Evolutionary conservation across 192 early-diverging fungal species (phyloP).

Genomic region (Coemansia sp.): DNA sequence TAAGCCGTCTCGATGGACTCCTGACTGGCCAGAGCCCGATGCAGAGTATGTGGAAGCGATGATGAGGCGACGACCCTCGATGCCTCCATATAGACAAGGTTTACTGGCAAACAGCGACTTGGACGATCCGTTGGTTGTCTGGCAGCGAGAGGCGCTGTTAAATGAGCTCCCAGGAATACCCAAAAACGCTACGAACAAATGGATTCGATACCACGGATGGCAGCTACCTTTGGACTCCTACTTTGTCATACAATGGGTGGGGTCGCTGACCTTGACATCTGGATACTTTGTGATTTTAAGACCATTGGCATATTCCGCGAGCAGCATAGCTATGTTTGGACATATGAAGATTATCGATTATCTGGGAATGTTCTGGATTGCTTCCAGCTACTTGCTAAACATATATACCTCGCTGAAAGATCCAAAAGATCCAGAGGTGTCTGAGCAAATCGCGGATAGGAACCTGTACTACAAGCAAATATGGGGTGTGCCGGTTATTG

Average conservation of each 20-base stretch:
- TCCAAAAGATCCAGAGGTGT: conserved; percentile 21
- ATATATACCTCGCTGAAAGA: conserved; percentile 27
- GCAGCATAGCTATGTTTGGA: not conserved
- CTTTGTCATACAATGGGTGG: conserved; percentile 39
- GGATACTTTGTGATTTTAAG: conserved; percentile 26
- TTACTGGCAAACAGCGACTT: not conserved
- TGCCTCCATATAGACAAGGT: not conserved
- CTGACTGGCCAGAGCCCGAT: conserved; percentile 46
- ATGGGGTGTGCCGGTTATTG: conserved; percentile 36
- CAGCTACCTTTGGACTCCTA: conserved; percentile 34
- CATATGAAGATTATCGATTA: not conserved
- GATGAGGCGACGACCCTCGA: conserved; percentile 23
- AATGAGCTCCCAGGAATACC: conserved; percentile 22
- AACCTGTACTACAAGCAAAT: conserved; percentile 32
- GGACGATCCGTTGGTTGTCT: conserved; percentile 32
- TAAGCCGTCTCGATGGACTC: conserved; percentile 22
- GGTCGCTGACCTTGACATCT: conserved; percentile 15
- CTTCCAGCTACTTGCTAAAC: conserved; percentile 14
- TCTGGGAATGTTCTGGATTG: conserved; percentile 2
- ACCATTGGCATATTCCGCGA: conserved; percentile 11
- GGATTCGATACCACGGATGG: conserved; percentile 38
- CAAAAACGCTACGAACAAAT: conserved; percentile 25
- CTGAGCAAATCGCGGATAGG: not conserved
- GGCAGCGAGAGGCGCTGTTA: conserved; percentile 22
- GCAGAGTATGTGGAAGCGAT: conserved; percentile 26